phyloP scores from a whole-genome alignment of 305 asterid genomes.

The Fraxinus greggii region DNA sequence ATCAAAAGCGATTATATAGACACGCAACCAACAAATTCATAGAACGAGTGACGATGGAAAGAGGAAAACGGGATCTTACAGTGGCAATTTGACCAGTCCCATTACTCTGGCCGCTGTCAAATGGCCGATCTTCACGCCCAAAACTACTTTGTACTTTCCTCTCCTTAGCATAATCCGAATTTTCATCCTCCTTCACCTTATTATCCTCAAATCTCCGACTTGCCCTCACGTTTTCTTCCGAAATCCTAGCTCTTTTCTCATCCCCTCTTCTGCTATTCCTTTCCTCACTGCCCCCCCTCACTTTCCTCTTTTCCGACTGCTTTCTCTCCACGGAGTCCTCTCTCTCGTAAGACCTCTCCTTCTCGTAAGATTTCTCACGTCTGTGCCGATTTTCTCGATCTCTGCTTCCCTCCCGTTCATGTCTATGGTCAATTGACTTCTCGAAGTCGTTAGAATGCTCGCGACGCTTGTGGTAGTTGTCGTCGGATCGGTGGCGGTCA shows the following conservation, averaged over 20 bases:
- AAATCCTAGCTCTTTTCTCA: constrained; percentile 66
- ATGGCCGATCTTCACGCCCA: constrained; percentile 32
- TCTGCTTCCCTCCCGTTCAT: constrained; percentile 57
- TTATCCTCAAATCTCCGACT: constrained; percentile 61
- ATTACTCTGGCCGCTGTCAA: constrained; percentile 20
- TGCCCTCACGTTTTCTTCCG: constrained; percentile 53
- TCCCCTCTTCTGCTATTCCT: constrained; percentile 49
- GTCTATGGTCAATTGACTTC: constrained; percentile 38
- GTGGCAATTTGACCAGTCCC: constrained; percentile 44
- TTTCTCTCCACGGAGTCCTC: constrained; percentile 54
- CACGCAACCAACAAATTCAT: neutral
- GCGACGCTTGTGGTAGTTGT: constrained; percentile 28
- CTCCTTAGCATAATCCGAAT: constrained; percentile 13
- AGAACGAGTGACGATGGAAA: neutral
- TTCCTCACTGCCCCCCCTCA: constrained; percentile 40
- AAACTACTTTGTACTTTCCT: constrained; percentile 38
- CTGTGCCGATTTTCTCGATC: constrained; percentile 40
- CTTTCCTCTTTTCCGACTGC: constrained; percentile 36
- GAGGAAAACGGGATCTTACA: constrained; percentile 47
- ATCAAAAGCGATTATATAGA: neutral
- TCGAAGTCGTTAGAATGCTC: constrained; percentile 34
- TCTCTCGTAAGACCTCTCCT: constrained; percentile 49
- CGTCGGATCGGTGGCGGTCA: constrained; percentile 49
- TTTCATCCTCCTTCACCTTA: constrained; percentile 28
- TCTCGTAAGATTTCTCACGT: constrained; percentile 45